Evolutionary conservation across 2,329 filamentous ascomycete species (phyloP), one percentile per base, ranked within the genome.

Genomic region (Paraconiothyrium sp.): DNA sequence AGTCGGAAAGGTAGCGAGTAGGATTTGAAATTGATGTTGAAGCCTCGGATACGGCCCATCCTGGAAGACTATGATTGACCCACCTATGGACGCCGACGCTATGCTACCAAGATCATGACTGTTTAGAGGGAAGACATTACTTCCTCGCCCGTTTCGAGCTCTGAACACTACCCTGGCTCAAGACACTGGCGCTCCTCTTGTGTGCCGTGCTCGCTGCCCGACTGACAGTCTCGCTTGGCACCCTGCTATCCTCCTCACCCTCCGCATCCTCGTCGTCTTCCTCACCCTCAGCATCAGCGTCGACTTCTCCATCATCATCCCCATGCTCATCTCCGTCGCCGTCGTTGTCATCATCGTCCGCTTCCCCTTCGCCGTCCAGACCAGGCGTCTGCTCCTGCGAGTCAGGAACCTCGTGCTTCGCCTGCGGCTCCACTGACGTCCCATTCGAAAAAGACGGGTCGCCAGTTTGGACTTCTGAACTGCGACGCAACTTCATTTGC

Each of bases 141-240:
- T 75, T 77, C 67, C 71, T 72, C 55, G 59, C 67, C 61, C 77
- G 65, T 65, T 78, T 79, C 32, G 60, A 67, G 58, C 75, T 76
- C 64, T 69, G 64, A 54, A 63, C 67, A 61, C 77, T 79, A 43
- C 64, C 70, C 56, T 84, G 82, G 76, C 92, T 94, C 57, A 96
- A 77, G 35, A 93, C 92, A 76, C 92, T 96, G 1, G 92, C 92
- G 75, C 92, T 95, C 61, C 93, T 86, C 82, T 96, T 96, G 66
- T 91, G 89, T 0, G 74, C 74, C 13, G 66, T 65, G 54, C 71
- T 75, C 9, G 67, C 71, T 3, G 69, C 76, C 22, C 72, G 66
- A 47, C 63, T 69, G 0, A 61, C 48, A 9, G 57, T 58, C 55
- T 67, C 65, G 58, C 69, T 73, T 37, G 69, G 67, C 58, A 75